Percentiles rank a stretch among this genome's conserved stretches.
phyloP scores from a whole-genome alignment of 345 rosid species.

The Hibiscus syriacus region DNA sequence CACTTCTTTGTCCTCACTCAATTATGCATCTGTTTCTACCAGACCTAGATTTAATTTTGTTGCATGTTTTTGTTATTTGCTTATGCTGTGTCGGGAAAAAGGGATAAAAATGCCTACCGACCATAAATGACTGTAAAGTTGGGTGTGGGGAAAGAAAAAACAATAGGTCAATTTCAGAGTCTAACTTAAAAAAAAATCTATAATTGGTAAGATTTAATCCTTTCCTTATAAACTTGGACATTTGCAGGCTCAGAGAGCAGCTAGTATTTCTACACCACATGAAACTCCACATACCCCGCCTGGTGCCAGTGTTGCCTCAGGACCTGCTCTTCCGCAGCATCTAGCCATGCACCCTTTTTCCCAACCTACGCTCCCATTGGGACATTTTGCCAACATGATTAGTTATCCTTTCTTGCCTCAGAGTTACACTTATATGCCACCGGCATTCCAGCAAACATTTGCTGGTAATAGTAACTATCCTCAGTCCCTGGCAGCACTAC shows the following conservation, averaged over 20 bases:
- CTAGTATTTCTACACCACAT: conserved; percentile 59
- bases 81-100: too few species aligned
- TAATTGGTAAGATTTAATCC: too few species aligned
- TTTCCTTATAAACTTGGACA: neutral
- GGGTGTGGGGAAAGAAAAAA: too few species aligned
- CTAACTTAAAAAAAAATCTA: too few species aligned
- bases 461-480: conserved; percentile 75
- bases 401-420: conserved; percentile 84
- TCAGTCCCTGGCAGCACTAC: conserved; percentile 79
- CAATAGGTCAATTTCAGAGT: too few species aligned
- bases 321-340: conserved; percentile 79
- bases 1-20: neutral
- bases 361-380: conserved; percentile 78
- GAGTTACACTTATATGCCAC: conserved; percentile 88
- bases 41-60: too few species aligned
- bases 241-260: conserved; percentile 57
- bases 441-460: conserved; percentile 80
- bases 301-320: conserved; percentile 58
- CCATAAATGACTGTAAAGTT: too few species aligned
- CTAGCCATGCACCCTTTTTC: conserved; percentile 87
- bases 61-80: too few species aligned
- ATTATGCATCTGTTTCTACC: neutral
- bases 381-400: conserved; percentile 81
- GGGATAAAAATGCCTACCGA: too few species aligned
- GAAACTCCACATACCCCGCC: conserved; percentile 51